These are phyloP conservation scores for Brassica balearica DNA, from an alignment of 441 rosid genomes.

Conservation along the genomic window DNA sequence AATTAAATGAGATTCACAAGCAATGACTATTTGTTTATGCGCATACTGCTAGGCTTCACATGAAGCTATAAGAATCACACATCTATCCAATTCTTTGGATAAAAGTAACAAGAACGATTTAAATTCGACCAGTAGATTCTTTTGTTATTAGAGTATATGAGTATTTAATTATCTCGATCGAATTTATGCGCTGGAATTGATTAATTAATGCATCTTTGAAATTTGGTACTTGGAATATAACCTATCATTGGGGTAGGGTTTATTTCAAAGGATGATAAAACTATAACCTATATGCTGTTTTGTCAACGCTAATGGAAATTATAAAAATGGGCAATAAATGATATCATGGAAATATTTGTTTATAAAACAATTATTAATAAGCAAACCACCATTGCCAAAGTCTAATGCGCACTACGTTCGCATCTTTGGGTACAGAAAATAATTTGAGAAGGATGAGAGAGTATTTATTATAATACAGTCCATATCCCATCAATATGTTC, in stretches of 20 bases:
- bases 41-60: conserved; percentile 37
- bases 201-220: conserved; percentile 23
- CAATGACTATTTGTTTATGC: conserved; percentile 32
- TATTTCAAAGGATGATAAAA: neutral
- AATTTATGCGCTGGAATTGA: conserved; percentile 11
- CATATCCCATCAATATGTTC: neutral
- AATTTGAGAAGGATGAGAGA: conserved; percentile 14
- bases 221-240: conserved; percentile 13
- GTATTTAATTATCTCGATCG: conserved; percentile 13
- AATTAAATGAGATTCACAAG: conserved; percentile 24
- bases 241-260: conserved; percentile 24
- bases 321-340: conserved; percentile 23
- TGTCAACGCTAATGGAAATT: conserved; percentile 23
- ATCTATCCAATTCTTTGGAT: conserved; percentile 26
- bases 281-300: conserved; percentile 3
- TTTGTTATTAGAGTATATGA: neutral
- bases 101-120: conserved; percentile 10
- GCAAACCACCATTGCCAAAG: conserved; percentile 25
- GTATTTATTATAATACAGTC: conserved; percentile 9
- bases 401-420: conserved; percentile 9
- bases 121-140: conserved; percentile 17
- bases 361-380: neutral
- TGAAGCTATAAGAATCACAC: conserved; percentile 41
- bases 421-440: neutral
- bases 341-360: conserved; percentile 4